Base-by-base conservation (phyloP, 306 rosid genomes). In the Dalbergia cultrata region DNA sequence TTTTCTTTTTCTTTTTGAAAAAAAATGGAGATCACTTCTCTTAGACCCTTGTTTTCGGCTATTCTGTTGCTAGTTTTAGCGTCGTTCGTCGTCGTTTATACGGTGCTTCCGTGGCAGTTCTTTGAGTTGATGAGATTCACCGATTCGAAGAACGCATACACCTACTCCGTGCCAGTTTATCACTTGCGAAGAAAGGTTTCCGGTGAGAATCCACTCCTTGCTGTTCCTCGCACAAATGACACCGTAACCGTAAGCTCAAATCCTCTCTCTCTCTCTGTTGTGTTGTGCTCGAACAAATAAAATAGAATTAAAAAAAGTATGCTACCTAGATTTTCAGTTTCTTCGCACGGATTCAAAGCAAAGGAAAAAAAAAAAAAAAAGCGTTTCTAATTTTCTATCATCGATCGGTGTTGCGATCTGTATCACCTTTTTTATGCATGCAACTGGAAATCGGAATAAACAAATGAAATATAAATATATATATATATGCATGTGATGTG, bases 151-250 rank as follows among this genome's bases (percentile, higher is more conserved):
- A 19, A 33, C 3, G 8, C 34, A 7, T 17, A 19, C 35, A 60
- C 59, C 4, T 17, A 19, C 35, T 67, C 59, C 6, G 35, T 17
- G 18, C 52, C 59, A 54, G 60, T 71, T 58, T 43, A 67, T n/a
- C 78, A 75, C 12, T 12, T 81, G 11, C 66, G 41, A 34, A 73
- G 45, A 19, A 64, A 59, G 10, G 21, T 77, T 72, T 45, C 65
- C 16, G 35, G 26, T 8, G 59, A 73, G 11, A 62, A 60, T 31
- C 8, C 13, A 16, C 77, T 81, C 65, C 43, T 6, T 17, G 71
- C 84, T 33, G 75, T 53, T 67, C 59, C 16, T 74, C 76, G 58
- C 70, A 60, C 80, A 47, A 81, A 74, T n/a, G 13, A 21, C 58
- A 78, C 34, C 12, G 70, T 41, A 50, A 43, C 44, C 31, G 88